Evolutionary conservation across 768 basidiomycete species (phyloP), one percentile per base, ranked within the genome.

Genomic region (Roridomyces roridus): DNA sequence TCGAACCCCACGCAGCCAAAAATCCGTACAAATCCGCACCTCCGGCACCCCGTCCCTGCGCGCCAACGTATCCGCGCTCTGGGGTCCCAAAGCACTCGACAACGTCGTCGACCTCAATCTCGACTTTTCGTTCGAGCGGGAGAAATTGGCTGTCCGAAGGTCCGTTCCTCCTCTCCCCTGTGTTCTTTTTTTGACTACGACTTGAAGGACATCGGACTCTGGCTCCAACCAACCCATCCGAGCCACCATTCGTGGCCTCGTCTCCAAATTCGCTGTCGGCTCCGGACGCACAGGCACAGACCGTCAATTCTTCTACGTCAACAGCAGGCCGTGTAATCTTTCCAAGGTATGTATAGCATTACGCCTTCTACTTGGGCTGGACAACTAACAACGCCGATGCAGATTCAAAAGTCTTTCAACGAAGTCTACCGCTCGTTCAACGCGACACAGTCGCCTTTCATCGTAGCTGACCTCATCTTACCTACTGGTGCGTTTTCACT

Each of bases 241-340:
- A 8, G 82, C 96, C 26, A 71, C 70, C 11, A 84, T 96, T 1
- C 80, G 79, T 29, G 96, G 96, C 1, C 75, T 97, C 1, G 84
- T 96, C 21, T 98, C 96, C 1, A 91, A 88, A 58, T 95, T 97
- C 57, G 65, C 81, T 0, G 74, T 87, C 14, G 89, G 88, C 0
- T 84, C 83, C 59, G 96, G 95, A 6, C 77, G 96, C 35, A 81
- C 85, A 2, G 85, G 88, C 5, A 82, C 85, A 0, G 97, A 98
- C 67, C 76, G 96, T 2, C 97, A 98, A 63, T 98, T 92, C 71
- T 91, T 92, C 73, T 99, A 87, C 63, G 78, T 98, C 63, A 98
- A 99, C 63, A 91, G 93, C 0, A 79, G 97, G 17, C 97, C 97
- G 0, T 96, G 92, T 65, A 86, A 83, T 60, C 78, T 91, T 9